These are phyloP conservation scores for Hymenoscyphus occultus DNA, from an alignment of 2,329 filamentous ascomycete genomes.

Conservation along the genomic window DNA sequence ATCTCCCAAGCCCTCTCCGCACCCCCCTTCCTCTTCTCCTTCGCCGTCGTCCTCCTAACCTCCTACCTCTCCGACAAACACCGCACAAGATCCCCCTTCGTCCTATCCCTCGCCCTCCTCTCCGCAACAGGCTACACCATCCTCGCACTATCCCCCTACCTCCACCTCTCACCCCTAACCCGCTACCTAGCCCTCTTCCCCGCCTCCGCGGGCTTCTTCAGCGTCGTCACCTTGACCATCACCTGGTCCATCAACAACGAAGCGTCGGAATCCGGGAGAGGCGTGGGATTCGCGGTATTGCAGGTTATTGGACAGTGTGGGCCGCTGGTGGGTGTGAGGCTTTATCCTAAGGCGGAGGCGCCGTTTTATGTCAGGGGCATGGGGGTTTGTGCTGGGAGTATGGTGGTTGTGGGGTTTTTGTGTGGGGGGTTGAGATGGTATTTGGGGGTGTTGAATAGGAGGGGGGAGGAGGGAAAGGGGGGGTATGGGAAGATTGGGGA, in stretches of 20 bases:
- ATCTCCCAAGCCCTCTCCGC: constrained; percentile 75
- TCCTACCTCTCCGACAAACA: constrained; percentile 68
- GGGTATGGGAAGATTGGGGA: no score
- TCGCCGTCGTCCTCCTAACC: constrained; percentile 67
- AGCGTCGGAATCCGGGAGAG: constrained; percentile 62
- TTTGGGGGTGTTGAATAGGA: constrained; percentile 30
- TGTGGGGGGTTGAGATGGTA: constrained; percentile 41
- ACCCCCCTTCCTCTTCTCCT: constrained; percentile 77
- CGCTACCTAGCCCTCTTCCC: constrained; percentile 78
- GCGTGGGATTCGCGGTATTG: constrained; percentile 74
- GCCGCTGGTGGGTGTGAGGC: constrained; percentile 47
- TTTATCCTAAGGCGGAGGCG: constrained; percentile 50
- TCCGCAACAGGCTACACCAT: constrained; percentile 60
- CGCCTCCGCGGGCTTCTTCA: constrained; percentile 77
- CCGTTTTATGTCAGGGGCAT: constrained; percentile 50
- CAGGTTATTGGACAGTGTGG: constrained; percentile 62
- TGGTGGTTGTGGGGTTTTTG: constrained; percentile 45
- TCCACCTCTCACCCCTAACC: constrained; percentile 43
- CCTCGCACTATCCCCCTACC: constrained; percentile 57
- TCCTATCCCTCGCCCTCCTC: constrained; percentile 66
- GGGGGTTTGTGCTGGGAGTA: constrained; percentile 48
- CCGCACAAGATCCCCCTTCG: constrained; percentile 59
- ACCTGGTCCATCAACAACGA: constrained; percentile 91
- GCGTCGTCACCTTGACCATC: constrained; percentile 77
- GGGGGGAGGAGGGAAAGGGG: no score